Evolutionary conservation across 768 basidiomycete genomes (phyloP).

Genomic region (Amanita thiersii): DNA sequence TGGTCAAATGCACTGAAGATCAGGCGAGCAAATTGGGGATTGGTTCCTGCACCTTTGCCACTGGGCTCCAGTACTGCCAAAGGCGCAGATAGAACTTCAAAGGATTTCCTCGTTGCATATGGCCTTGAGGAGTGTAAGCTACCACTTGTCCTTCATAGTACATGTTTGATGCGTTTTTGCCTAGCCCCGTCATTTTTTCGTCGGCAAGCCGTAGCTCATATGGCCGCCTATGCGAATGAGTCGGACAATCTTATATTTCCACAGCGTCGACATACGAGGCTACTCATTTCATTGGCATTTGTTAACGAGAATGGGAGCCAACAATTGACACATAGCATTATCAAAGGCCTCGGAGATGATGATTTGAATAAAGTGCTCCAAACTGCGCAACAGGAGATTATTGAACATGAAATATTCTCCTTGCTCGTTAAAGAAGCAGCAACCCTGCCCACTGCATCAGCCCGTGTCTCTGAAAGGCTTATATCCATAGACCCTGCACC

Average conservation of each 20-base stretch:
- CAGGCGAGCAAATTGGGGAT: constrained; percentile 69
- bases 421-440: constrained; percentile 72
- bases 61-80: constrained; percentile 62
- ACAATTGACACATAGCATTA: constrained; percentile 27
- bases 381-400: constrained; percentile 59
- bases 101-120: constrained; percentile 74
- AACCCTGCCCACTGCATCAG: constrained; percentile 64
- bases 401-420: constrained; percentile 78
- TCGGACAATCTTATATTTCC: constrained; percentile 48
- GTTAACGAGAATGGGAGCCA: constrained; percentile 23
- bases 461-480: constrained; percentile 69
- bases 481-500: constrained; percentile 74
- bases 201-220: constrained; percentile 60
- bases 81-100: constrained; percentile 72
- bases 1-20: constrained; percentile 80
- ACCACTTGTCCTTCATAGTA: background rate
- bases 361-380: constrained; percentile 45
- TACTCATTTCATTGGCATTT: constrained; percentile 49
- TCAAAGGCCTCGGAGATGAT: constrained; percentile 19
- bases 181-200: constrained; percentile 59
- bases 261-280: constrained; percentile 51
- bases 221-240: constrained; percentile 41
- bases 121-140: constrained; percentile 76
- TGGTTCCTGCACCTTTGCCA: constrained; percentile 74
- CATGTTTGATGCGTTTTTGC: constrained; percentile 1